Conservation (phyloP, 768 basidiomycete genomes). For the Punctularia strigosozonata region DNA sequence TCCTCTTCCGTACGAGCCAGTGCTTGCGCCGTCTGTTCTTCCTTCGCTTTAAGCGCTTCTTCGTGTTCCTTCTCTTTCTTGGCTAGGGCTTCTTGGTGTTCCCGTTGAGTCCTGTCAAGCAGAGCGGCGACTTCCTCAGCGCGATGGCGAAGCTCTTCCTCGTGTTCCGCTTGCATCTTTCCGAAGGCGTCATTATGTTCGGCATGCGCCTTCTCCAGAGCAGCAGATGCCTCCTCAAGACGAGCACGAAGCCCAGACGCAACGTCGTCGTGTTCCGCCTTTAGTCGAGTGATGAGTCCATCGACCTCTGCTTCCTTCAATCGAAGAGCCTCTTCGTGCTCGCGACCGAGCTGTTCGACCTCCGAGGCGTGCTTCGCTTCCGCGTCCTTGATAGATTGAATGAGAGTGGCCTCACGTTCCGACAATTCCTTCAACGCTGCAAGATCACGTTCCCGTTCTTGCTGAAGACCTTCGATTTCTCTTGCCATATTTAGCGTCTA, state of each 20-base stretch:
- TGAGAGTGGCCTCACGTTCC: constrained; percentile 43
- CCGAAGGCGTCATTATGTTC: constrained; percentile 54
- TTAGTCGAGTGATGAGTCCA: constrained; percentile 30
- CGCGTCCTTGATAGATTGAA: constrained; percentile 35
- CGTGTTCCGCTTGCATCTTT: constrained; percentile 31
- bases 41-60: constrained; percentile 45
- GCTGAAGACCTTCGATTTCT: constrained; percentile 67
- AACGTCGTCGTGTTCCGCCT: constrained; percentile 34
- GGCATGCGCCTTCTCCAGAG: constrained; percentile 25
- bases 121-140: constrained; percentile 41
- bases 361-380: constrained; percentile 36
- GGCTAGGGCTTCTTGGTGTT: constrained; percentile 40
- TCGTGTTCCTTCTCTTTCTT: constrained; percentile 43
- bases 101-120: constrained; percentile 34
- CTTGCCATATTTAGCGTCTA: constrained; percentile 81
- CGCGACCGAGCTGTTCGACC: constrained; percentile 32
- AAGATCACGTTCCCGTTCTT: constrained; percentile 44
- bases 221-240: constrained; percentile 17
- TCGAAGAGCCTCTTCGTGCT: constrained; percentile 32
- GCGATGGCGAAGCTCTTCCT: constrained; percentile 32
- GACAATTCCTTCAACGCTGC: constrained; percentile 41
- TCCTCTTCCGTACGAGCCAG: constrained; percentile 68
- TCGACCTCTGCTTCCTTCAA: constrained; percentile 31
- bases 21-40: constrained; percentile 41
- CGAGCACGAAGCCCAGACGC: constrained; percentile 20